Evolutionary conservation across 768 basidiomycete species (phyloP), one percentile per base, ranked within the genome.

Genomic region (Peribolospora baueri): DNA sequence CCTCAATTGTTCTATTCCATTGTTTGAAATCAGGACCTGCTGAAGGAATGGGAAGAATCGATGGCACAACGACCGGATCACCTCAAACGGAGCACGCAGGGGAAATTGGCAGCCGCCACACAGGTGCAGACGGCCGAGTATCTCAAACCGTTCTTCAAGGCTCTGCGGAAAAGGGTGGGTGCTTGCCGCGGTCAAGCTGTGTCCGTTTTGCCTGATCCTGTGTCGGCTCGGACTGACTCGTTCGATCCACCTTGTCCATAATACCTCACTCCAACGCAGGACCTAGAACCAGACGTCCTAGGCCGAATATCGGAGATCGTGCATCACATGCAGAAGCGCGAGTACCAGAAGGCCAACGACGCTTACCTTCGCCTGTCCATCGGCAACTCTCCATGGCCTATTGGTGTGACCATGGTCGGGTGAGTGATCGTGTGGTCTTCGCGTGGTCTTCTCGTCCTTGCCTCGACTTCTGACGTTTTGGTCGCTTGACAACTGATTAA

Each of bases 331-430:
- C 93, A 99, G 67, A 81, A 77, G 60, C 80, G 93, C 39, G 79
- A 90, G 66, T 99, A 98, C 62, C 87, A 95, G 67, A 76, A 73
- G 54, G 91, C 93, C 3, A 98, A 97, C 63, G 93, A 99, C 65
- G 81, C 90, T 0, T 99, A 99, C 66, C 77, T 99, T 36, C 82
- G 93, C 5, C 72, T 99, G 45, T 88, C 85, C 5, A 99, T 99
- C 59, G 93, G 93, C 42, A 99, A 93, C 63, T 91, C 93, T 0
- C 90, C 93, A 3, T 99, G 93, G 93, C 93, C 93, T 2, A 99
- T 98, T 63, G 93, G 93, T 47, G 93, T 98, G 7, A 98, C 93
- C 58, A 91, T 91, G 83, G 93, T 97, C 70, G 90, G 87, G 86
- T 87, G 68, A 45, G 80, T 72, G 8, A 46, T 54, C 3, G 25